These are phyloP conservation scores for Karstenula rhodostoma DNA, from an alignment of 2,329 filamentous ascomycete genomes.

Conservation along the genomic window DNA sequence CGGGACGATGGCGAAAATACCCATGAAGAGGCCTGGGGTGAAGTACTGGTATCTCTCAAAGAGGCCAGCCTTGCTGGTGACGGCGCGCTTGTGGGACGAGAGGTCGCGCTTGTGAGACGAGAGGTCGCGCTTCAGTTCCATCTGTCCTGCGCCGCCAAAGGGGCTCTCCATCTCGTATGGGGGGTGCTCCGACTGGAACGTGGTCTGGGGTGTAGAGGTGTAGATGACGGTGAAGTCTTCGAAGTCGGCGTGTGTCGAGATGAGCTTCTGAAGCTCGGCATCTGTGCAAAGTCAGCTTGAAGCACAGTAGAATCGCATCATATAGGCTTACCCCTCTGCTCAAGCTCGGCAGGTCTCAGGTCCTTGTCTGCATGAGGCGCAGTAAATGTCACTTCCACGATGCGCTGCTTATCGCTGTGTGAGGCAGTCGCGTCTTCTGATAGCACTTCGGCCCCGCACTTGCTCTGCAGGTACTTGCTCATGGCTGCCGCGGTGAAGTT, in stretches of 20 bases:
- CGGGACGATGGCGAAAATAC: slow-evolving; percentile 72
- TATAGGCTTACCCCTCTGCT: slow-evolving; percentile 28
- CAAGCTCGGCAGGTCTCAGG: slow-evolving; percentile 26
- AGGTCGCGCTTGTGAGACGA: slow-evolving; percentile 68
- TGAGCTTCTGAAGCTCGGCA: slow-evolving; percentile 30
- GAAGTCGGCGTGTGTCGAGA: slow-evolving; percentile 51
- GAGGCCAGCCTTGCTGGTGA: slow-evolving; percentile 52
- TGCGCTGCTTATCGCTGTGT: slow-evolving; percentile 1
- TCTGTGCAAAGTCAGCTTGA: slow-evolving; percentile 28
- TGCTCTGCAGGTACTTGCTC: slow-evolving; percentile 50
- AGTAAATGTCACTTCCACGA: slow-evolving; percentile 21
- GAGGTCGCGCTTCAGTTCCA: slow-evolving; percentile 76
- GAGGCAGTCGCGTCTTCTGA: slow-evolving; percentile 51
- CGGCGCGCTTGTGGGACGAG: slow-evolving; percentile 39
- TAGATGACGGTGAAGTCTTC: slow-evolving; percentile 78
- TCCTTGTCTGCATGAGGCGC: slow-evolving; percentile 24
- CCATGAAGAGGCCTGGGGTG: slow-evolving; percentile 91
- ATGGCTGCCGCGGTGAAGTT: slow-evolving; percentile 13
- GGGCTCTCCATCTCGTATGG: slow-evolving; percentile 71
- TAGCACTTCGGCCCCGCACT: slow-evolving; percentile 57
- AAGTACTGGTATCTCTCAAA: slow-evolving; percentile 97
- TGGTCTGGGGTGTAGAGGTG: slow-evolving; percentile 66
- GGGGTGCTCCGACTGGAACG: slow-evolving; percentile 28
- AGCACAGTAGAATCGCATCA: not conserved
- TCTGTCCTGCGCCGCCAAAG: slow-evolving; percentile 69